Conservation (phyloP, 2,329 filamentous ascomycete genomes). For the Penicillium rolfsii region DNA sequence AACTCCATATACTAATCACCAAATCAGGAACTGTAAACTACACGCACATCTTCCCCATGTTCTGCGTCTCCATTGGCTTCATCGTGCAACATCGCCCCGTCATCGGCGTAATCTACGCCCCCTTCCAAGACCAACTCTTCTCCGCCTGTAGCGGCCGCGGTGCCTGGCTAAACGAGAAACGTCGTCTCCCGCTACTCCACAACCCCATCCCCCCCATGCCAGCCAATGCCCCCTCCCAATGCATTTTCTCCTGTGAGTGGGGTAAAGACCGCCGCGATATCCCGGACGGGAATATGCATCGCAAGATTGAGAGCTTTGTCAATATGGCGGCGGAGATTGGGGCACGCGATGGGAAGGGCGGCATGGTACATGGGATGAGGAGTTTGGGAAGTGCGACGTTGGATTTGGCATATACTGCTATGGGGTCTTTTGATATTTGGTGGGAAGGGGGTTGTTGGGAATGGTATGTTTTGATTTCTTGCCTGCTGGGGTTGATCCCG, state of each 20-base stretch:
- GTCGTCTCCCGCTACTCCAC: slow-evolving; percentile 64
- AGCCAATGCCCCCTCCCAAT: slow-evolving; percentile 65
- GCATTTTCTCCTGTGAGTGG: slow-evolving; percentile 77
- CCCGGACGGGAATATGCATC: slow-evolving; percentile 67
- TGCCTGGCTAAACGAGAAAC: slow-evolving; percentile 69
- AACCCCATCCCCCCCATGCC: slow-evolving; percentile 68
- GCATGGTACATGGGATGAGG: slow-evolving; percentile 77
- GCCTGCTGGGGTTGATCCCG: no score
- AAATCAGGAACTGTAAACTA: slow-evolving; percentile 70
- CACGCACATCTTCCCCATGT: slow-evolving; percentile 79
- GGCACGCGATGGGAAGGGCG: slow-evolving; percentile 66
- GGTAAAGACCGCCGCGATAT: slow-evolving; percentile 73
- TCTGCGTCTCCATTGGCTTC: slow-evolving; percentile 77
- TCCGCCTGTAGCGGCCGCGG: slow-evolving; percentile 67
- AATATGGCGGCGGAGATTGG: slow-evolving; percentile 72
- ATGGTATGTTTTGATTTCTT: slow-evolving; percentile 53
- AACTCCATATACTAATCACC: neutral
- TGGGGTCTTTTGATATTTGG: slow-evolving; percentile 78
- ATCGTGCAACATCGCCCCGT: slow-evolving; percentile 62
- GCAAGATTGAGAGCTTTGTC: slow-evolving; percentile 74
- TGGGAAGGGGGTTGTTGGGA: slow-evolving; percentile 84
- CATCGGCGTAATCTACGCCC: slow-evolving; percentile 73
- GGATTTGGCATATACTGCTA: slow-evolving; percentile 74
- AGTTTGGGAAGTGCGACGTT: slow-evolving; percentile 74
- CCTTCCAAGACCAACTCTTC: slow-evolving; percentile 70